Conservation (phyloP, 164 flowering plant genomes). For the Vitis riparia region DNA sequence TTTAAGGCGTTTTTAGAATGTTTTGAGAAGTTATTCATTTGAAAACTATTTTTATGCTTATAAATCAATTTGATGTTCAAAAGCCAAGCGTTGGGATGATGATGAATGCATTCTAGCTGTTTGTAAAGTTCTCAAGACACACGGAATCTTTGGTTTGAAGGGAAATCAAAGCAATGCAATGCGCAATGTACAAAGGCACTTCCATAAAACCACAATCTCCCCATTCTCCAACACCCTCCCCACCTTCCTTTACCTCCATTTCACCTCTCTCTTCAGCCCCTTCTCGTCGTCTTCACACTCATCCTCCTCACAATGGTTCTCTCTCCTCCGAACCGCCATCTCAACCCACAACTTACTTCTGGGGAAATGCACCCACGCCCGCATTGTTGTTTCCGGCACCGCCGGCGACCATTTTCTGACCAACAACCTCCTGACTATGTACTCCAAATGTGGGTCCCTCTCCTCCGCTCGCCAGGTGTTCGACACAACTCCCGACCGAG, state of each 20-base stretch:
- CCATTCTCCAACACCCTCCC: constrained; percentile 8
- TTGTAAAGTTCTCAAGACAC: no score
- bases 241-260: constrained; percentile 11
- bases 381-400: constrained; percentile 30
- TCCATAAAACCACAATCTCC: constrained; percentile 11
- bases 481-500: constrained; percentile 35
- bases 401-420: constrained; percentile 32
- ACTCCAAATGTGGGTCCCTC: constrained; percentile 42
- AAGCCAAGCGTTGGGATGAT: no score
- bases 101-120: no score
- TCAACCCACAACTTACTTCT: constrained; percentile 31
- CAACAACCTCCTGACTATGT: constrained; percentile 58
- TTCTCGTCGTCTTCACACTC: constrained; percentile 14
- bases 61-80: no score
- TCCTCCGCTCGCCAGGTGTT: constrained; percentile 46
- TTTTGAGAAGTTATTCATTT: no score
- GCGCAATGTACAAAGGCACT: constrained; percentile 8
- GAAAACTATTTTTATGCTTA: no score
- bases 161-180: constrained; percentile 6
- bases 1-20: no score
- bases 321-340: constrained; percentile 42
- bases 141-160: neutral
- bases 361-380: constrained; percentile 42
- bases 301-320: constrained; percentile 42
- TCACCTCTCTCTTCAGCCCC: neutral